These are phyloP conservation scores for Ormosia semicastrata DNA, from an alignment of 306 rosid genomes.

Conservation along the genomic window DNA sequence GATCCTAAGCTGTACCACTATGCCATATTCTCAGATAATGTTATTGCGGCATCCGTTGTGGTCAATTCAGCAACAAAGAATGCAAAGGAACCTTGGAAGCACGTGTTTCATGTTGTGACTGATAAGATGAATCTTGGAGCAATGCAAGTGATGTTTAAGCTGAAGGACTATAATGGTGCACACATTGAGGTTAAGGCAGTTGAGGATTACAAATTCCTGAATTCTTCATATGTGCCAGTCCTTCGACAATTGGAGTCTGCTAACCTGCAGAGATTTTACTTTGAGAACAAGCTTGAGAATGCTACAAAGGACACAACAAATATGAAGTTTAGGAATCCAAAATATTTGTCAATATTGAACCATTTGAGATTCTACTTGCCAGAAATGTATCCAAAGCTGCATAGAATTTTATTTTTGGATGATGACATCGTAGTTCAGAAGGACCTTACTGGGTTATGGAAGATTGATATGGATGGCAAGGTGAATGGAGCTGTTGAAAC, in stretches of 20 bases:
- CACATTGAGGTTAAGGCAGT: constrained; percentile 82
- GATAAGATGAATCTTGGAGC: constrained; percentile 95
- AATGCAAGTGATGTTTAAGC: constrained; percentile 86
- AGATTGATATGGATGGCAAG: constrained; percentile 85
- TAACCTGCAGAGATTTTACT: constrained; percentile 68
- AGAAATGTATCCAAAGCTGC: constrained; percentile 81
- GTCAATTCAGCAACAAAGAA: constrained; percentile 76
- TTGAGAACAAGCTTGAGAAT: constrained; percentile 83
- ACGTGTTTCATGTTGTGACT: constrained; percentile 86
- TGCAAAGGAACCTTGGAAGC: constrained; percentile 84
- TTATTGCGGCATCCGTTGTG: constrained; percentile 82
- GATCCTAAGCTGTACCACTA: constrained; percentile 80
- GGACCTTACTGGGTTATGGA: constrained; percentile 83
- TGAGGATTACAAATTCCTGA: constrained; percentile 82
- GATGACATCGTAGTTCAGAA: constrained; percentile 88
- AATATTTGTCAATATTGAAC: constrained; percentile 74
- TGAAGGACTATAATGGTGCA: constrained; percentile 70
- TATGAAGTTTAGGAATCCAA: constrained; percentile 89
- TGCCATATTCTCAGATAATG: constrained; percentile 81
- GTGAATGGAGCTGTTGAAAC: constrained; percentile 94
- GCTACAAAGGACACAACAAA: constrained; percentile 83
- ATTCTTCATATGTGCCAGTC: constrained; percentile 79
- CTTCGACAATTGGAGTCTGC: constrained; percentile 76
- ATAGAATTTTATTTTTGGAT: constrained; percentile 70
- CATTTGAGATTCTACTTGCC: constrained; percentile 88